These are phyloP conservation scores for Fusarium subtropicale DNA, from an alignment of 2,329 filamentous ascomycete genomes.

Conservation along the genomic window DNA sequence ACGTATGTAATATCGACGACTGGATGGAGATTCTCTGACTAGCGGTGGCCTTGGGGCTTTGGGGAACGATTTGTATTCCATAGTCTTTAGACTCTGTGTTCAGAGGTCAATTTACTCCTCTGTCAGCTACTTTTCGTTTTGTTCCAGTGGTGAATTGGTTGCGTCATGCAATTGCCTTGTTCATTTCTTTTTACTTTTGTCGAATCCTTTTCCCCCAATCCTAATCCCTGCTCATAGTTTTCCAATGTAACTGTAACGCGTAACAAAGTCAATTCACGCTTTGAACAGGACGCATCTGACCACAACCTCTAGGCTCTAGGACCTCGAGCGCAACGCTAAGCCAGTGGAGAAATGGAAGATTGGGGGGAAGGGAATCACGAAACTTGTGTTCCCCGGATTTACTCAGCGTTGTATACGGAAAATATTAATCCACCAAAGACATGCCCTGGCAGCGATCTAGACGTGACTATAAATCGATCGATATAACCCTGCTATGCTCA, in stretches of 20 bases:
- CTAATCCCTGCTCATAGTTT: neutral
- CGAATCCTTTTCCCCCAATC: neutral
- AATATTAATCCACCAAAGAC: constrained; percentile 10
- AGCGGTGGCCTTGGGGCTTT: constrained; percentile 1
- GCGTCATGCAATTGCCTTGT: neutral
- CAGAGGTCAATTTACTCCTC: constrained; percentile 18
- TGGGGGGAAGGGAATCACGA: neutral
- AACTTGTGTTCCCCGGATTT: constrained; percentile 18
- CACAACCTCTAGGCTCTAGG: too few species aligned
- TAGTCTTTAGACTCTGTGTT: constrained; percentile 25
- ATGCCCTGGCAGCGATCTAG: neutral
- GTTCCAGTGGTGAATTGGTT: too few species aligned
- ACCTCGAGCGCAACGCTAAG: neutral
- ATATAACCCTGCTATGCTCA: constrained; percentile 7
- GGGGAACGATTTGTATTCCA: constrained; percentile 17
- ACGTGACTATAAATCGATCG: neutral
- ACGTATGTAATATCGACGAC: constrained; percentile 36
- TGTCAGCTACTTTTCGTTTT: neutral
- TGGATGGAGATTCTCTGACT: constrained; percentile 25
- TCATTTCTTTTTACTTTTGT: neutral
- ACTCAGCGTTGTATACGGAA: neutral
- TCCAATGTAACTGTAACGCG: neutral
- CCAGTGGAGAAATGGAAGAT: constrained; percentile 3
- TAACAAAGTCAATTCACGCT: neutral
- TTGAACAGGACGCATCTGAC: neutral